Base-by-base conservation (phyloP, 106 monocot species). In the Ottelia alismoides region DNA sequence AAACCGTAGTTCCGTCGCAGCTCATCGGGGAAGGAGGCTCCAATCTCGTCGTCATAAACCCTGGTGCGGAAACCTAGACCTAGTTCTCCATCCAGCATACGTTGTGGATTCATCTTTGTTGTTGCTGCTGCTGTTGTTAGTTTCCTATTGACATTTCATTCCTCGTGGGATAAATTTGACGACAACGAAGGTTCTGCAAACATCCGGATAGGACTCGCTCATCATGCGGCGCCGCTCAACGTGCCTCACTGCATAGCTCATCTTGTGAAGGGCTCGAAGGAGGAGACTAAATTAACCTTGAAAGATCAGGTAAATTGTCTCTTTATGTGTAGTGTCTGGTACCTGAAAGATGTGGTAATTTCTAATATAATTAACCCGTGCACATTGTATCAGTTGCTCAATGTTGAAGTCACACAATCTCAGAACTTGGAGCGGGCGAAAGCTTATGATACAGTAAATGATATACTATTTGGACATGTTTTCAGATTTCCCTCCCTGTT, bases 241-340 rank as follows among this genome's bases (percentile, higher is more conserved):
- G 30, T 98, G 16, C 85, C 89, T 1, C 89, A 98, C 27, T 98
- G 96, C 56, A 82, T 98, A 25, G 89, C 96, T 27, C 68, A 89
- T 45, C 67, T 52, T 61, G 52, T 82, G 18, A 79, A 59, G 35
- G 65, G n/a, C 9, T 27, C 62, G 0, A n/a, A n/a, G n/a, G 25
- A 58, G 20, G 65, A 55, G 20, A 65, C 43, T 17, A 73, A 57
- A 32, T 65, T 25, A 29, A 30, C 60, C 19, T 51, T 89, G 61
- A 68, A 56, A 31, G 96, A 98, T 60, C 69, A 82, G 85, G 96
- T 79, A 69, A 21, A 26, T 16, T 16, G 16, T 43, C 6, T 16
- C 16, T 7, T 43, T 43, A 6, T 43, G 16, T 43, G 10, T 43
- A 43, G 6, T 43, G 40, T 43, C 16, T 43, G 10, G 6, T 43